A percentile compares a stretch with the other conserved stretches of the same genome.
Conservation (phyloP, 768 basidiomycete species). For the Russula virescens region DNA sequence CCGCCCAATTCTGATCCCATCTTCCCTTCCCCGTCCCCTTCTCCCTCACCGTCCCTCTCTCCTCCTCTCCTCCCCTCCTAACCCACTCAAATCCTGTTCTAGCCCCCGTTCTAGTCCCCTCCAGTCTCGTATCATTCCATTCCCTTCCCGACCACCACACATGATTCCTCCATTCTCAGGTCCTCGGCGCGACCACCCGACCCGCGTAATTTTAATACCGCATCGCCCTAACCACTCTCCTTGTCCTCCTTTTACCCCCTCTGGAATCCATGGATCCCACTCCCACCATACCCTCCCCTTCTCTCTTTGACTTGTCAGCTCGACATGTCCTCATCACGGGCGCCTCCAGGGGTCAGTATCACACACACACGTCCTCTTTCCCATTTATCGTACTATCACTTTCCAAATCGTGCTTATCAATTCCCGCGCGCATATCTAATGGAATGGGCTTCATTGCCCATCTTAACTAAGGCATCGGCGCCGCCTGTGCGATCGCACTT, state of each 20-base stretch:
- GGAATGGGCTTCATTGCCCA: not conserved
- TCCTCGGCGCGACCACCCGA: conserved; percentile 13
- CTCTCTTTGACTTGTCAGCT: conserved; percentile 62
- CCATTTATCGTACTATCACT: not conserved
- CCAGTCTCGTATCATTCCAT: not conserved
- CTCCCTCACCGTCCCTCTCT: not conserved
- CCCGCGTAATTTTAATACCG: conserved; percentile 5
- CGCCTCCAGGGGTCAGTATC: conserved; percentile 59
- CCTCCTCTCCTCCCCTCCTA: not conserved
- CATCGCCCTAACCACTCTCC: not conserved
- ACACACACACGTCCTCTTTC: not conserved
- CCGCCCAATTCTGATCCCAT: not conserved
- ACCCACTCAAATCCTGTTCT: not conserved
- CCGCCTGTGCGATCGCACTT: conserved; percentile 48
- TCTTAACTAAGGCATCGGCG: conserved; percentile 43
- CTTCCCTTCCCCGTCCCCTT: not conserved
- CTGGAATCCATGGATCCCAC: conserved; percentile 45
- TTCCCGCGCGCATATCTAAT: conserved; percentile 1
- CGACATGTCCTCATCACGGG: conserved; percentile 76
- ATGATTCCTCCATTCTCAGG: not conserved
- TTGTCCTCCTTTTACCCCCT: not conserved
- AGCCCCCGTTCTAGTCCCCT: not conserved
- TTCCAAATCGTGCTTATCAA: conserved; percentile 5
- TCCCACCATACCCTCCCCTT: conserved; percentile 42
- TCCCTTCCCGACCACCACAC: not conserved